A percentile compares a stretch with the other conserved stretches of the same genome.
These are phyloP conservation scores for Macrotyloma uniflorum DNA, from an alignment of 306 rosid species.

Conservation along the genomic window DNA sequence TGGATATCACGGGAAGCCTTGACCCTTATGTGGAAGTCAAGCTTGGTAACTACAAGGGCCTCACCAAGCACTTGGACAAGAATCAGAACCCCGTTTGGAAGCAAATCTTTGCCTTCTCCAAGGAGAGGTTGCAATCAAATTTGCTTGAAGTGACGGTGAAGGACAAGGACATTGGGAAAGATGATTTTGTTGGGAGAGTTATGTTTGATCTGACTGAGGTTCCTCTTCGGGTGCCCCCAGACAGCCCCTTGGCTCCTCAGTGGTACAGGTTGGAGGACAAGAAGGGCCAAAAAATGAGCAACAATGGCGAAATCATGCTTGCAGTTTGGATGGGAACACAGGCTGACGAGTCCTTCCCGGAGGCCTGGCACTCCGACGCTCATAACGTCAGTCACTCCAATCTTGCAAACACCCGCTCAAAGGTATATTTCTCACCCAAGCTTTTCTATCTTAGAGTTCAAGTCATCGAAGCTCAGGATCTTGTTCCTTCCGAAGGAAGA, in stretches of 20 bases:
- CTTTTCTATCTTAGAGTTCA: constrained; percentile 77
- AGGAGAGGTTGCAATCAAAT: constrained; percentile 74
- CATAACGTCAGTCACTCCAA: constrained; percentile 72
- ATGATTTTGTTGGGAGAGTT: constrained; percentile 85
- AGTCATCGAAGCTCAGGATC: constrained; percentile 90
- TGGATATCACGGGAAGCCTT: constrained; percentile 91
- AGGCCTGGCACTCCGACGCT: constrained; percentile 99
- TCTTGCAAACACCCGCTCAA: constrained; percentile 73
- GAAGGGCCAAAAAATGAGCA: constrained; percentile 50
- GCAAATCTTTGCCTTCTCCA: constrained; percentile 88
- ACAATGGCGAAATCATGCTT: constrained; percentile 81
- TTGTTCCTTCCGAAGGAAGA: constrained; percentile 65
- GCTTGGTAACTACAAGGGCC: constrained; percentile 88
- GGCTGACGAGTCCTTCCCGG: constrained; percentile 90
- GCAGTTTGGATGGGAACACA: constrained; percentile 99
- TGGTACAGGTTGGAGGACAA: constrained; percentile 85
- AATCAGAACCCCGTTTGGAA: constrained; percentile 89
- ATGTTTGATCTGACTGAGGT: constrained; percentile 66
- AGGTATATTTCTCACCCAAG: constrained; percentile 92
- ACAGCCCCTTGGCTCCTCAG: constrained; percentile 97
- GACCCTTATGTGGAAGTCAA: constrained; percentile 96
- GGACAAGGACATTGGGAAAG: constrained; percentile 85
- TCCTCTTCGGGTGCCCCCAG: constrained; percentile 81
- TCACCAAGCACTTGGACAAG: constrained; percentile 79
- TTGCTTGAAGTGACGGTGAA: constrained; percentile 77